These are phyloP conservation scores for Coemansia sp. DNA, from an alignment of 192 early-diverging fungal species.

Conservation along the genomic window DNA sequence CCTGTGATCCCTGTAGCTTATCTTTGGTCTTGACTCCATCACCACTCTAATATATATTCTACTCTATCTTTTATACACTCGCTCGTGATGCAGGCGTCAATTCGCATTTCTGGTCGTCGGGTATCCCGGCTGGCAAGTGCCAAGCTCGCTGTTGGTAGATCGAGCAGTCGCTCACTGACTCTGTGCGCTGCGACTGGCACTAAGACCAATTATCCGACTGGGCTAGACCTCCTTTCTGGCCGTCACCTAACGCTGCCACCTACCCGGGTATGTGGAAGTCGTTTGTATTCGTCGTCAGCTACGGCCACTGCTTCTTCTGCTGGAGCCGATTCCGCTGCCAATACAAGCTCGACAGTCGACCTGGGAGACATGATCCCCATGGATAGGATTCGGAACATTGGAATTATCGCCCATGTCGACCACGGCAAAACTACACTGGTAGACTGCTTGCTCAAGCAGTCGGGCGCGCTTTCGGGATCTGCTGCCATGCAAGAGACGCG, in stretches of 20 bases:
- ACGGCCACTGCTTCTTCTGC: not conserved
- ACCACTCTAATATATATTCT: not conserved
- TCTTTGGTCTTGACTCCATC: not conserved
- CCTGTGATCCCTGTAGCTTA: not conserved
- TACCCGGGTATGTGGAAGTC: not conserved
- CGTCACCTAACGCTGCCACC: not conserved
- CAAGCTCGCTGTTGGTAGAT: not conserved
- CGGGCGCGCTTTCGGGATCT: conserved; percentile 58
- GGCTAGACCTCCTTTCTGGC: not conserved
- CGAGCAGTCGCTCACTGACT: not conserved
- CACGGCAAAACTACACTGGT: conserved; percentile 83
- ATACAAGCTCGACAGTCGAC: conserved; percentile 15
- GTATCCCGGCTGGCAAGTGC: conserved; percentile 13
- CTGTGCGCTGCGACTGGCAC: not conserved
- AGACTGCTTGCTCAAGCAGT: conserved; percentile 66
- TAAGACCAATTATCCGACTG: too few species aligned
- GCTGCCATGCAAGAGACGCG: conserved; percentile 65
- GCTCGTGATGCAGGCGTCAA: conserved; percentile 21
- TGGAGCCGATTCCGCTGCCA: not conserved
- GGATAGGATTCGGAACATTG: conserved; percentile 58
- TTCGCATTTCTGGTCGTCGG: conserved; percentile 37
- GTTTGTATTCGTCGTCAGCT: conserved; percentile 8
- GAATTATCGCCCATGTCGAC: conserved; percentile 82
- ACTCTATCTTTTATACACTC: not conserved
- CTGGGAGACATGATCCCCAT: conserved; percentile 54